phyloP scores from a whole-genome alignment of 768 basidiomycete genomes.

The Naganishia vishniacii region DNA sequence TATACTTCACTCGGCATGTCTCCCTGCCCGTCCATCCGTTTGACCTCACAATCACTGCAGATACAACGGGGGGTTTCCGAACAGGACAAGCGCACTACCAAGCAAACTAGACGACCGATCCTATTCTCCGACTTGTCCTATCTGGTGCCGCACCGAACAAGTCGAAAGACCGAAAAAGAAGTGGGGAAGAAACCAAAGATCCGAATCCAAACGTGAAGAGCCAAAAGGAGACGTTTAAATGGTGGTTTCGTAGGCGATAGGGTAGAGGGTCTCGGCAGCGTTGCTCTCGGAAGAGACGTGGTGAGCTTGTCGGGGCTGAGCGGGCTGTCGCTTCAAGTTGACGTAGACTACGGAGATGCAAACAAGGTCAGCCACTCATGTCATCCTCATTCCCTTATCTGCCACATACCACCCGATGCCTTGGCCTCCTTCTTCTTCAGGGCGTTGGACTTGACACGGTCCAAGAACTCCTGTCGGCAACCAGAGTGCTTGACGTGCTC shows the following conservation, averaged over 20 bases:
- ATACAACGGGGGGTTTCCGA: constrained; percentile 7
- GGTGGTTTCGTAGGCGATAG: constrained; percentile 91
- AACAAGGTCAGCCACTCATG: background rate
- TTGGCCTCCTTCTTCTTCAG: constrained; percentile 75
- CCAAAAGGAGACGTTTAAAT: constrained; percentile 57
- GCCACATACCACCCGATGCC: constrained; percentile 79
- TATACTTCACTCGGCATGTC: constrained; percentile 3
- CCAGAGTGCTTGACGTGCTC: constrained; percentile 96
- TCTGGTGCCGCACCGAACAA: constrained; percentile 14
- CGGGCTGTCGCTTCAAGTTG: constrained; percentile 77
- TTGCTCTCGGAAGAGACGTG: constrained; percentile 69
- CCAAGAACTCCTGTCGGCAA: constrained; percentile 95
- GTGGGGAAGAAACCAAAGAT: background rate
- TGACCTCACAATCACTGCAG: constrained; percentile 10
- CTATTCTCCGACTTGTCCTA: constrained; percentile 10
- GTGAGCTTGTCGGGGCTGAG: constrained; percentile 70
- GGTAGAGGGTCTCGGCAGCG: constrained; percentile 84
- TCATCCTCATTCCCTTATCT: background rate
- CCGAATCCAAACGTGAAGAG: constrained; percentile 13
- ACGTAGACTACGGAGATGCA: constrained; percentile 59
- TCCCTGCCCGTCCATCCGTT: background rate
- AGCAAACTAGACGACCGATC: constrained; percentile 16
- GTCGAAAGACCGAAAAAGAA: constrained; percentile 3
- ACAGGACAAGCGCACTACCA: constrained; percentile 3
- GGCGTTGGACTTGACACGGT: constrained; percentile 88